phyloP scores from a whole-genome alignment of 306 rosid species.

The Ammopiptanthus mongolicus region DNA sequence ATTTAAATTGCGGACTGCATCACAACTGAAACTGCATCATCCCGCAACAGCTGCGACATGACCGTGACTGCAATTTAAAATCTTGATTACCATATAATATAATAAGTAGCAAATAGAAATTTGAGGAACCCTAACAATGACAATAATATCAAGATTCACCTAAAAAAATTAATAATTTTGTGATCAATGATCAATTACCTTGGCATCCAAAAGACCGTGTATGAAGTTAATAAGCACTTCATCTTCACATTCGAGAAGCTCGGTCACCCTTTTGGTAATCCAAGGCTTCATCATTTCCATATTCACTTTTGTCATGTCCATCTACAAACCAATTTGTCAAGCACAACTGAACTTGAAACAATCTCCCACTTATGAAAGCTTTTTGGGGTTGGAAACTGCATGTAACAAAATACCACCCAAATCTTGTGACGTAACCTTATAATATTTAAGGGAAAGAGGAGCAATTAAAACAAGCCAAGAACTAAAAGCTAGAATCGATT shows the following conservation, averaged over 20 bases:
- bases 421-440: too few species aligned
- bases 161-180: background rate
- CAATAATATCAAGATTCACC: background rate
- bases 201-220: constrained; percentile 81
- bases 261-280: constrained; percentile 85
- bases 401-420: too few species aligned
- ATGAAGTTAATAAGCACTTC: constrained; percentile 98
- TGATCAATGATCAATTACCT: constrained; percentile 44
- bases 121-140: background rate
- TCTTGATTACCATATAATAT: background rate
- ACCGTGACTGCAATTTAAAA: background rate
- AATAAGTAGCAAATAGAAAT: background rate
- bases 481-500: too few species aligned
- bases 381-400: too few species aligned
- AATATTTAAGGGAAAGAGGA: too few species aligned
- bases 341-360: constrained; percentile 11
- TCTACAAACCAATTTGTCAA: constrained; percentile 47
- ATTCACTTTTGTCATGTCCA: constrained; percentile 82
- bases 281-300: constrained; percentile 89
- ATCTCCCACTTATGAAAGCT: too few species aligned
- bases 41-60: background rate
- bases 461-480: too few species aligned
- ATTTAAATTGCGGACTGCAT: background rate
- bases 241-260: constrained; percentile 93
- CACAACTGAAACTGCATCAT: background rate